These are phyloP conservation scores for Dendrobium catenatum DNA, from an alignment of 106 monocot species.

Conservation along the genomic window DNA sequence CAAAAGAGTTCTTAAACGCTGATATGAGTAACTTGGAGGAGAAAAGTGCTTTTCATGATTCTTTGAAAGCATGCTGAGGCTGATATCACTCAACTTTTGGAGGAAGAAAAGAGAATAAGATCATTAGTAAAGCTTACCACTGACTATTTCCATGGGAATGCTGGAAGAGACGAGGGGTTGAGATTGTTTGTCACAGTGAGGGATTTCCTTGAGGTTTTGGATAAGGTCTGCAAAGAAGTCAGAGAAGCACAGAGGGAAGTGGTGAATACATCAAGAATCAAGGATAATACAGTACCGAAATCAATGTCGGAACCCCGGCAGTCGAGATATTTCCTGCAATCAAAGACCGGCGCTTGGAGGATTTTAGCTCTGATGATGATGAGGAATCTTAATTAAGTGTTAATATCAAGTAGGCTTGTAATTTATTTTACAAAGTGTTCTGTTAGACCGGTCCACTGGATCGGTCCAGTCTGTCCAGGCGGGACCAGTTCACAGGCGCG, in stretches of 20 bases:
- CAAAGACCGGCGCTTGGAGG: constrained; percentile 26
- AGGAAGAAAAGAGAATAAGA: no score
- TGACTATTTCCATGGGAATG: no score
- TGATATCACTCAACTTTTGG: no score
- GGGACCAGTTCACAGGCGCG: no score
- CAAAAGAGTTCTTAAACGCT: no score
- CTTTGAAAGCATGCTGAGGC: no score
- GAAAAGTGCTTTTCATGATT: no score
- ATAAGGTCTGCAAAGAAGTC: constrained; percentile 42
- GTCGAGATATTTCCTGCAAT: constrained; percentile 36
- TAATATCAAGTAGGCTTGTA: neutral
- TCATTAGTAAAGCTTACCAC: no score
- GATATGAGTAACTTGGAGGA: no score
- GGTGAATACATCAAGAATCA: neutral
- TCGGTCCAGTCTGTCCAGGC: no score
- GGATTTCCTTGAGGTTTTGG: constrained; percentile 43
- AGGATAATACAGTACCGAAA: constrained; percentile 13
- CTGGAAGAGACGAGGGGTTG: no score
- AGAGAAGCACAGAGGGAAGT: constrained; percentile 14
- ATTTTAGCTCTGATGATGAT: constrained; percentile 34
- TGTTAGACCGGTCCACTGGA: no score
- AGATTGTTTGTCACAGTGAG: constrained; percentile 9
- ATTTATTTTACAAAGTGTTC: neutral
- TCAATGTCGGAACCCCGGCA: constrained; percentile 9
- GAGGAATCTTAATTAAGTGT: constrained; percentile 9